Percentiles rank a stretch among this genome's conserved stretches.
These are phyloP conservation scores for Ophiostoma australiae DNA, from an alignment of 2,329 filamentous ascomycete genomes.

Conservation along the genomic window DNA sequence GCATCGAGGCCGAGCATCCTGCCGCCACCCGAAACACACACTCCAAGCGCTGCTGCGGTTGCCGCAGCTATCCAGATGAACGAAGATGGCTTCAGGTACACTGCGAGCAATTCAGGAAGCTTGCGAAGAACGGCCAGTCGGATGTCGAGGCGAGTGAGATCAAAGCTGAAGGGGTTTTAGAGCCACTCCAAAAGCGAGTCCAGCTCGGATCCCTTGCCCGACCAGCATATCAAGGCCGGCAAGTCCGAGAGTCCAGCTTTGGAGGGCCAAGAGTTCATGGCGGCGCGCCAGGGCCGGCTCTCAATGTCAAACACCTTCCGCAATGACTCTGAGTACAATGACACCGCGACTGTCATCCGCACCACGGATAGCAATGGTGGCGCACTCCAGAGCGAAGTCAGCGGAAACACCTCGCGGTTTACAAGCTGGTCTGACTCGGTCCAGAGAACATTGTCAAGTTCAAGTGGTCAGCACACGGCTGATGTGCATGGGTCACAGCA, in stretches of 20 bases:
- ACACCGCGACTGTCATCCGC: conserved; percentile 17
- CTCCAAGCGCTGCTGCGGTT: background rate
- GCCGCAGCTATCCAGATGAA: background rate
- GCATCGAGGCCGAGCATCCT: conserved; percentile 10
- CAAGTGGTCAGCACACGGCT: conserved; percentile 15
- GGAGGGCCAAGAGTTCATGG: conserved; percentile 16
- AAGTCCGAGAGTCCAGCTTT: conserved; percentile 29
- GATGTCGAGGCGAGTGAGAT: conserved; percentile 24
- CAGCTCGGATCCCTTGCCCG: conserved; percentile 29
- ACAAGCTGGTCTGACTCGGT: conserved; percentile 28
- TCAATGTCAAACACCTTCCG: conserved; percentile 22
- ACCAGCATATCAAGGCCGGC: conserved; percentile 50
- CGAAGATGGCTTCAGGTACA: background rate
- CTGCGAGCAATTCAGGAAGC: conserved; percentile 19
- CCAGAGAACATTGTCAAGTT: conserved; percentile 15
- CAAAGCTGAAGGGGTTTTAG: conserved; percentile 25
- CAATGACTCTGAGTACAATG: conserved; percentile 12
- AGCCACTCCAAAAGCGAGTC: conserved; percentile 24
- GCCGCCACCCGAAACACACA: background rate
- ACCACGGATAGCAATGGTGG: background rate
- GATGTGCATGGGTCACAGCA: background rate
- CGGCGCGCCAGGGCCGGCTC: conserved; percentile 24
- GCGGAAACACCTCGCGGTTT: conserved; percentile 25
- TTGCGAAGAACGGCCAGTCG: conserved; percentile 26
- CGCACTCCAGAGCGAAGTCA: conserved; percentile 2